Conservation (phyloP, 1,284 basidiomycete genomes). For the Leccinum angustisporum region DNA sequence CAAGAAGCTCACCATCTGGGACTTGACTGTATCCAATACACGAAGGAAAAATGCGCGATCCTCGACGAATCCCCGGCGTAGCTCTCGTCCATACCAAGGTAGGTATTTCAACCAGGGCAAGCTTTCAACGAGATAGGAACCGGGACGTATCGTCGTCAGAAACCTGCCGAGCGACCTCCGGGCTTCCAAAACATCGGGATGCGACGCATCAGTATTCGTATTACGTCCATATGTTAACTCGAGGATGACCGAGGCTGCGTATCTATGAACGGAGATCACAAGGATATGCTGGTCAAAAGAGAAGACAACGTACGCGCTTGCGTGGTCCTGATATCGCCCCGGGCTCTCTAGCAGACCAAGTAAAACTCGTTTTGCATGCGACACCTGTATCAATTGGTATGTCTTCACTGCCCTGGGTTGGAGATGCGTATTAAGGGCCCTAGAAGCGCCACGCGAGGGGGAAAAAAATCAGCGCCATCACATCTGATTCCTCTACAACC, state of each 20-base stretch:
- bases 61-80: slow-evolving; percentile 5
- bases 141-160: neutral
- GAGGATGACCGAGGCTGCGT: slow-evolving; percentile 5
- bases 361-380: slow-evolving; percentile 1
- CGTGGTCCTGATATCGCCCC: slow-evolving; percentile 1
- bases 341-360: slow-evolving; percentile 8
- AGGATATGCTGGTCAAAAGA: neutral
- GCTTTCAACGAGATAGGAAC: slow-evolving; percentile 13
- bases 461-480: neutral
- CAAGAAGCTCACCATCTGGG: slow-evolving; percentile 9
- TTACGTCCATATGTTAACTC: slow-evolving; percentile 13
- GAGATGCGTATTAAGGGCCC: slow-evolving; percentile 13
- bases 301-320: neutral
- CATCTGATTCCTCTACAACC: too few species aligned
- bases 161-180: slow-evolving; percentile 1
- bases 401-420: slow-evolving; percentile 8
- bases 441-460: neutral
- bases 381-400: slow-evolving; percentile 6
- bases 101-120: slow-evolving; percentile 11
- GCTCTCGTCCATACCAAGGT: slow-evolving; percentile 13
- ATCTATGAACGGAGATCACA: slow-evolving; percentile 2
- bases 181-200: slow-evolving; percentile 7
- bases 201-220: neutral
- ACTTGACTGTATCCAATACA: slow-evolving; percentile 7
- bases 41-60: slow-evolving; percentile 3